Conservation (phyloP, 306 rosid species). For the Dicorynia guianensis region DNA sequence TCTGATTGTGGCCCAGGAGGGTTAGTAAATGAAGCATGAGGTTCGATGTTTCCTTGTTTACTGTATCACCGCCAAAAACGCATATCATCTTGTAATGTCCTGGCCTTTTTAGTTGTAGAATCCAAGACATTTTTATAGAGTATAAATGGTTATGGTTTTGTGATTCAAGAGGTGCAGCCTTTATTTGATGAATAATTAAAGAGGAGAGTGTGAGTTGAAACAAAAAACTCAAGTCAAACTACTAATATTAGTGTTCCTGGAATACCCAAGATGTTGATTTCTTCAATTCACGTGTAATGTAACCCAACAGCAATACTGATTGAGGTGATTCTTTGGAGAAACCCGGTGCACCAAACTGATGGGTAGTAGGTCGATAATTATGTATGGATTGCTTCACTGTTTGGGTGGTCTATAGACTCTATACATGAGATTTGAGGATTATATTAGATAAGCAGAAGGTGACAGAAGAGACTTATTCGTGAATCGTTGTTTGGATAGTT, state of each 20-base stretch:
- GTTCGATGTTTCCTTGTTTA: neutral
- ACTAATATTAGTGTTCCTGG: neutral
- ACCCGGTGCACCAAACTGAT: neutral
- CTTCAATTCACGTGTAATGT: neutral
- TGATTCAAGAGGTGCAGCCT: neutral
- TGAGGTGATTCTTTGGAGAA: conserved; percentile 1
- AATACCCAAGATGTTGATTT: neutral
- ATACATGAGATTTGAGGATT: conserved; percentile 13
- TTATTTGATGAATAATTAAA: neutral
- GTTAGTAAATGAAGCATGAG: neutral
- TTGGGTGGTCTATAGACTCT: conserved; percentile 1
- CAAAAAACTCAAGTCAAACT: neutral
- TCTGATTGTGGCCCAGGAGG: neutral
- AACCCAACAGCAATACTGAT: neutral
- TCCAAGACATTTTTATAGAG: neutral
- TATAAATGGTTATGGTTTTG: neutral
- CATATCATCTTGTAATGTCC: conserved; percentile 18
- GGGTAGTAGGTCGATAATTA: neutral
- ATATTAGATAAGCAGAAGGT: neutral
- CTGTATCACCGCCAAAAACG: neutral
- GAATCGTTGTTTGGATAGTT: neutral
- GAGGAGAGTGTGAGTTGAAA: neutral
- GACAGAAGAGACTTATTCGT: neutral
- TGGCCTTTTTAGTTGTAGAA: neutral
- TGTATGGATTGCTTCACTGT: neutral